Conservation (phyloP, 495 filamentous ascomycete genomes). For the Xylaria telfairii region DNA sequence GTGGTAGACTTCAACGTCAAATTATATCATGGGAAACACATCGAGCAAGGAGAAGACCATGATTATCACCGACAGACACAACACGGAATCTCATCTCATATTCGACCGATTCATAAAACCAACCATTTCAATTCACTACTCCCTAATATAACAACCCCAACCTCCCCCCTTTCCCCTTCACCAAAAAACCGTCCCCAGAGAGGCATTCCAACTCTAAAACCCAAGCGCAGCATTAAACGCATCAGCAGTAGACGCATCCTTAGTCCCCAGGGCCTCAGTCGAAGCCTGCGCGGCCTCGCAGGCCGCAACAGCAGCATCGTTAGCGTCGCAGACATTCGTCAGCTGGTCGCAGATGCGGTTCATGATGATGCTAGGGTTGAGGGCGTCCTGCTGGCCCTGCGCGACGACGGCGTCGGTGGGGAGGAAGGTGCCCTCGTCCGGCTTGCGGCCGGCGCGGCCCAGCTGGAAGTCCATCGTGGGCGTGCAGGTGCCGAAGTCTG, state of each 20-base stretch:
- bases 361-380: constrained; percentile 66
- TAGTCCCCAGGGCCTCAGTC: constrained; percentile 43
- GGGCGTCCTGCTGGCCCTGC: constrained; percentile 54
- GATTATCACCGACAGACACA: too few species aligned
- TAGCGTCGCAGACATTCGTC: constrained; percentile 59
- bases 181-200: too few species aligned
- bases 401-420: constrained; percentile 53
- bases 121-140: too few species aligned
- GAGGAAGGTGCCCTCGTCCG: constrained; percentile 58
- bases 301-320: constrained; percentile 56
- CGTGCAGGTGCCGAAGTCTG: constrained; percentile 57
- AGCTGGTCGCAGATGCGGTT: constrained; percentile 65
- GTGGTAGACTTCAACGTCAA: too few species aligned
- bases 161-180: too few species aligned
- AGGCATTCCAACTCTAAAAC: constrained; percentile 31
- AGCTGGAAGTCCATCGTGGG: constrained; percentile 60
- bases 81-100: too few species aligned
- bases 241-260: constrained; percentile 44
- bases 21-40: too few species aligned
- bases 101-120: too few species aligned
- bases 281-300: constrained; percentile 49
- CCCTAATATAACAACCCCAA: too few species aligned
- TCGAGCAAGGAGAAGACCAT: too few species aligned
- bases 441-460: constrained; percentile 50
- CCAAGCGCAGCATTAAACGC: constrained; percentile 47